phyloP scores from a whole-genome alignment of 2,329 filamentous ascomycete genomes.

The Ophiocordyceps polyrhachis-furcata region DNA sequence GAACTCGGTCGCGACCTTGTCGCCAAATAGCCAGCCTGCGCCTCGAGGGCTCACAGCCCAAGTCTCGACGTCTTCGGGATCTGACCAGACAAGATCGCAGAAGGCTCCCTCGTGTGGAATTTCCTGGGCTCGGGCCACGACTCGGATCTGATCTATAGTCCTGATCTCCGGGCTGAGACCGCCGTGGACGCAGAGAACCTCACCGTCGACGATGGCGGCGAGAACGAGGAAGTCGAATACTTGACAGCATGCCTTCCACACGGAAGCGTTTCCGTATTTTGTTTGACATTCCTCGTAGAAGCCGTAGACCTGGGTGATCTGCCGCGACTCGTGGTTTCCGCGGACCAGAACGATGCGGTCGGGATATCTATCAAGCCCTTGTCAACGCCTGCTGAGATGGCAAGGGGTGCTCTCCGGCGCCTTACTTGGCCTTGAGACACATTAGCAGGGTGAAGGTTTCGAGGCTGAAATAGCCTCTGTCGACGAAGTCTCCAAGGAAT shows the following conservation, averaged over 20 bases:
- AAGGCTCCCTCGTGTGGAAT: constrained; percentile 96
- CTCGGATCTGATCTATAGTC: constrained; percentile 87
- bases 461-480: constrained; percentile 96
- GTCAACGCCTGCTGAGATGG: constrained; percentile 31
- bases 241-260: constrained; percentile 99
- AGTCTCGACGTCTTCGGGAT: constrained; percentile 88
- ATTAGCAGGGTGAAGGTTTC: constrained; percentile 95
- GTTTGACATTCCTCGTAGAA: constrained; percentile 98
- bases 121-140: constrained; percentile 90
- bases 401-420: not conserved
- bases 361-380: constrained; percentile 77
- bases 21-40: constrained; percentile 86
- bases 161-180: constrained; percentile 92
- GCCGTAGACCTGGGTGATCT: constrained; percentile 98
- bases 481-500: constrained; percentile 99
- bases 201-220: constrained; percentile 94
- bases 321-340: constrained; percentile 95
- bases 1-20: constrained; percentile 96
- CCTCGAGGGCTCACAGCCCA: constrained; percentile 93
- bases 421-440: constrained; percentile 62
- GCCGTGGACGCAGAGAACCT: constrained; percentile 97
- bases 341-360: constrained; percentile 95
- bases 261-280: constrained; percentile 97
- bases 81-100: constrained; percentile 95
- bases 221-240: constrained; percentile 97